Evolutionary conservation across 192 early-diverging fungal species (phyloP), one percentile per base, ranked within the genome.

Genomic region (Coemansia sp.): DNA sequence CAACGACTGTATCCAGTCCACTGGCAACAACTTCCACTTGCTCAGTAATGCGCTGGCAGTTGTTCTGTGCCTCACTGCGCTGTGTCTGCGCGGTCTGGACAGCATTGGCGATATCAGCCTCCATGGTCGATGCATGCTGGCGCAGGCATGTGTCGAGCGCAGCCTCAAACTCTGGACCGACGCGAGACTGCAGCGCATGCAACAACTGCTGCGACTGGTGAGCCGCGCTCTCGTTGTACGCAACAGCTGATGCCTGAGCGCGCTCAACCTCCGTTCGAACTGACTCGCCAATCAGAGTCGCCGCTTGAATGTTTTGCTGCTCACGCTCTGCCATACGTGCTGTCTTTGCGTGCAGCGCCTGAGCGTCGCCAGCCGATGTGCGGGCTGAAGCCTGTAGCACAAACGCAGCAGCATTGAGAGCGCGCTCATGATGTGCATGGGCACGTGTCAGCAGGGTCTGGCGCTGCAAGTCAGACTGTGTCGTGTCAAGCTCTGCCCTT

Each of bases 381-480:
- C 9, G 52, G 8, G 74, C 54, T 18, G 64, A 38, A 9, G 43
- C 23, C 47, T 80, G 45, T 57, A 75, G 13, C 61, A 16, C 69
- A 23, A 26, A 51, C 49, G 83, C 83, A 1, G 79, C 41, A 0
- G 51, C 22, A 32, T 83, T 76, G 9, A 86, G 62, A 51, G 66
- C 52, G 3, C 54, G 23, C 35, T 84, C 85, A 23, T 83, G 80
- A 22, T 75, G 56, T 6, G 78, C 77, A 41, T 87, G 85, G 1
- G 83, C 83, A 24, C 72, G 66, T 0, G 81, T 68, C 50, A 87
- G 45, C 24, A 83, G 43, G 13, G 38, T 53, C 55, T 74, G 67
- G 3, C 51, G 51, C 3, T 71, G 59, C 26, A 83, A 45, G 5
- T 83, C 73, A 23, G 73, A 53, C 29, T 49, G 18, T 2, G 54